Base-by-base conservation (phyloP, 768 basidiomycete species). In the Gyrodon lividus region DNA sequence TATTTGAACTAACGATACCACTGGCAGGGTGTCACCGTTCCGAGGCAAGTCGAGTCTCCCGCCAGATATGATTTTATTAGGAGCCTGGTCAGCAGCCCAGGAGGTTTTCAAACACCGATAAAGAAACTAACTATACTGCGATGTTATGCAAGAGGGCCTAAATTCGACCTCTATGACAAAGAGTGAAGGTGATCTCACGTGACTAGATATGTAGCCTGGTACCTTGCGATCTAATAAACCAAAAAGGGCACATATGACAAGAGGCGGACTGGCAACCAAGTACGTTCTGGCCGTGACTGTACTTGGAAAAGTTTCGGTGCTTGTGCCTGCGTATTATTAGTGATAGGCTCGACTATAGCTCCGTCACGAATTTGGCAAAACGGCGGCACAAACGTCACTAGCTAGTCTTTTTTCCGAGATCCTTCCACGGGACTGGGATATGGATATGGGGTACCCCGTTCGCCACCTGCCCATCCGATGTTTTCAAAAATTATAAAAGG, bases 401-500 rank as follows among this genome's bases (percentile, higher is more conserved):
- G n/a, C 14, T n/a, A n/a, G n/a, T n/a, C n/a, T n/a, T n/a, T n/a
- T n/a, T n/a, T n/a, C 22, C 59, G 5, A 58, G 60, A 58, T 54
- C 51, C 45, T 44, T 40, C 17, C 40, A 2, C 34, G 33, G 43
- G 37, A 23, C 35, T 41, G 42, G 52, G 61, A 58, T 61, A 59
- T 56, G 63, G 28, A n/a, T n/a, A n/a, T n/a, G n/a, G 47, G 34
- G 13, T 40, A 48, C 28, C 16, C 51, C 46, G 39, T 37, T 28
- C 37, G 33, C 37, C 26, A 49, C 17, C 46, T 20, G 50, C 24
- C 38, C 35, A 28, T 42, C 45, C 14, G 10, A 45, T 17, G 34
- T 19, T 33, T 30, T 26, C 10, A 12, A 43, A 43, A 37, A 20
- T 43, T 65, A 63, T 65, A 63, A 63, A 65, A 57, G 61, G 39